Percentiles rank a stretch among this genome's conserved stretches.
These are phyloP conservation scores for Candida vaughaniae DNA, from an alignment of 805 yeast genomes.

Conservation along the genomic window DNA sequence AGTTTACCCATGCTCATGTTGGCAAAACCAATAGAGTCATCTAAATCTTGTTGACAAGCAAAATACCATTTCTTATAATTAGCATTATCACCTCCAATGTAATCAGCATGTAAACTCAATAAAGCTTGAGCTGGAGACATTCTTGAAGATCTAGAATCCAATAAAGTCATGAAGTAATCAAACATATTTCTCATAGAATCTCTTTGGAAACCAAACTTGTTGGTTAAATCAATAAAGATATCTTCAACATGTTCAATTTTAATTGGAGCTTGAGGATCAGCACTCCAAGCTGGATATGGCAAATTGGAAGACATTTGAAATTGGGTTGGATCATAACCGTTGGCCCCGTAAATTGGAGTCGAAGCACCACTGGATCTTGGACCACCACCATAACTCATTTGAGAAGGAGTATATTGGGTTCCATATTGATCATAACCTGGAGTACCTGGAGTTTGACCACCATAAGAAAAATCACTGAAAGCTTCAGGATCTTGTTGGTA, in stretches of 20 bases:
- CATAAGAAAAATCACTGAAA: slow-evolving; percentile 66
- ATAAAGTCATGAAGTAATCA: slow-evolving; percentile 80
- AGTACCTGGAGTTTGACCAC: slow-evolving; percentile 52
- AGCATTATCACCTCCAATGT: slow-evolving; percentile 84
- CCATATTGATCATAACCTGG: slow-evolving; percentile 69
- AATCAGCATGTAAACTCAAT: slow-evolving; percentile 79
- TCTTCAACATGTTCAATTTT: slow-evolving; percentile 82
- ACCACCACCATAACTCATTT: slow-evolving; percentile 81
- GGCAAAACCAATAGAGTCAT: slow-evolving; percentile 79
- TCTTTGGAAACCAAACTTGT: slow-evolving; percentile 87
- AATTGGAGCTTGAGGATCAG: slow-evolving; percentile 87
- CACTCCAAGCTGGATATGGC: slow-evolving; percentile 99
- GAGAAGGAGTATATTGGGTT: slow-evolving; percentile 79
- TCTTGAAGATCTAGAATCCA: slow-evolving; percentile 82
- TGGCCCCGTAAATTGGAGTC: slow-evolving; percentile 85
- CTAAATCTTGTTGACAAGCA: slow-evolving; percentile 85
- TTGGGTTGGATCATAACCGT: slow-evolving; percentile 59
- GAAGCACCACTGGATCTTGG: slow-evolving; percentile 85
- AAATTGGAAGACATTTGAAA: slow-evolving; percentile 75
- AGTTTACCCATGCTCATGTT: slow-evolving; percentile 76
- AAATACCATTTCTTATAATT: slow-evolving; percentile 87
- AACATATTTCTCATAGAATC: slow-evolving; percentile 91
- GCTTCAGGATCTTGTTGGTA: slow-evolving; percentile 57
- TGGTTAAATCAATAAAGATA: slow-evolving; percentile 77
- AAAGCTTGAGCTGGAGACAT: slow-evolving; percentile 89